These are phyloP conservation scores for Cryomyces antarcticus DNA, from an alignment of 495 filamentous ascomycete species.

Conservation along the genomic window DNA sequence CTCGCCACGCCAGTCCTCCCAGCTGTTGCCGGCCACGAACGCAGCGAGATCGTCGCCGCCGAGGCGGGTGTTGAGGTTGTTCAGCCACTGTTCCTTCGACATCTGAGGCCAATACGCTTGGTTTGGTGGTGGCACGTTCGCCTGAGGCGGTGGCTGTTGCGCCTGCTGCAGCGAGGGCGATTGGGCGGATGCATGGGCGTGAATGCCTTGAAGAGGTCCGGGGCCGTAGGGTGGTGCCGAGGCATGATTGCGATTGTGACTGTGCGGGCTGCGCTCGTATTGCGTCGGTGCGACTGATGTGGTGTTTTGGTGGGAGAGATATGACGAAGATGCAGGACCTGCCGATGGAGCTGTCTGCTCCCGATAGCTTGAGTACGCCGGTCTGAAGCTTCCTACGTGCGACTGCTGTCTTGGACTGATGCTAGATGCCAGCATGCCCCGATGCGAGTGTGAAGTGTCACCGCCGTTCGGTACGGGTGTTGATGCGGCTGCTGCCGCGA, in stretches of 20 bases:
- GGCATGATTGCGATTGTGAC: not conserved
- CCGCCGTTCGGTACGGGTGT: conserved; percentile 1
- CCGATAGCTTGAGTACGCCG: not conserved
- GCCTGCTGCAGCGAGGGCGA: conserved; percentile 1
- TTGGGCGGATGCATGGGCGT: not conserved
- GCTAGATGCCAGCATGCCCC: not conserved
- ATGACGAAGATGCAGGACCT: not conserved
- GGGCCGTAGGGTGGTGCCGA: not conserved
- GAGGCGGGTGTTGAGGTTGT: conserved; percentile 12
- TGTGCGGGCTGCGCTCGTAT: not conserved
- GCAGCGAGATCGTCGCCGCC: conserved; percentile 15
- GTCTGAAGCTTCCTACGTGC: not conserved
- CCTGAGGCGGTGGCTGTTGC: not conserved
- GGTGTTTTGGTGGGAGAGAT: not conserved
- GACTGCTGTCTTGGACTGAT: not conserved
- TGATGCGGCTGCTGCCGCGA: conserved; percentile 3
- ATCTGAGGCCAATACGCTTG: conserved; percentile 3
- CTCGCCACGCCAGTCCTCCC: conserved; percentile 4
- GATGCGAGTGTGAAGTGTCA: not conserved
- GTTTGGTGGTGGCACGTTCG: not conserved
- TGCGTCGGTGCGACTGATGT: not conserved
- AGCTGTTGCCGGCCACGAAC: conserved; percentile 12
- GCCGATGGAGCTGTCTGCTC: not conserved
- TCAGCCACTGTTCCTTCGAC: conserved; percentile 11
- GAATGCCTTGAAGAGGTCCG: not conserved